Percentiles rank a stretch among this genome's conserved stretches.
Conservation (phyloP, 2,329 filamentous ascomycete genomes). For the Fusarium annulatum region DNA sequence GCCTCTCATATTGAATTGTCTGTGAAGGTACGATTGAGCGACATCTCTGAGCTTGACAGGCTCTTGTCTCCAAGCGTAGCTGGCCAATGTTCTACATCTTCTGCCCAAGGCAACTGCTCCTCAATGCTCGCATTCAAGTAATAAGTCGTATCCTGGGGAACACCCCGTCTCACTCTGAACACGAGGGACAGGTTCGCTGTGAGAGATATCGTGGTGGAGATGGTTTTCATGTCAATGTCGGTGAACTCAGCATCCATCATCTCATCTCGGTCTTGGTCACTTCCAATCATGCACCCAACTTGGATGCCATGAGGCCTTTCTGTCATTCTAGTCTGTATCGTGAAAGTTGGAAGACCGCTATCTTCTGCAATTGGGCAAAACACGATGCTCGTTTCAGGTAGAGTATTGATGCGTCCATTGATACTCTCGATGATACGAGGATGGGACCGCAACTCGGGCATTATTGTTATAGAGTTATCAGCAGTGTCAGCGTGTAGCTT, state of each 20-base stretch:
- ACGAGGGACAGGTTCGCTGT: neutral
- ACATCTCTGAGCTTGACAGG: neutral
- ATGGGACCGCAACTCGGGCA: neutral
- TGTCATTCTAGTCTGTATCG: neutral
- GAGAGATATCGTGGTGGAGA: neutral
- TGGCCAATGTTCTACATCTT: neutral
- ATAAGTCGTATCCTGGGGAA: neutral
- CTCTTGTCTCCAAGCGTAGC: neutral
- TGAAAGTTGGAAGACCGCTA: neutral
- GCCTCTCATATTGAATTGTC: neutral
- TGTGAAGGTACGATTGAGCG: neutral
- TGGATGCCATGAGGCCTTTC: neutral
- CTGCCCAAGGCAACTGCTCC: neutral
- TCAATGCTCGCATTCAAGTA: slow-evolving; percentile 13
- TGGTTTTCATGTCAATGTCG: neutral
- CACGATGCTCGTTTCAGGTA: neutral
- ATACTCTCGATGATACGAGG: neutral
- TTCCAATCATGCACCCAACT: neutral
- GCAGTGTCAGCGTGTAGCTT: neutral
- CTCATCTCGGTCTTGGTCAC: neutral
- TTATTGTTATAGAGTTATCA: neutral
- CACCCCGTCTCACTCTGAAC: neutral
- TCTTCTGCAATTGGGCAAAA: neutral
- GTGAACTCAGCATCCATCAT: neutral
- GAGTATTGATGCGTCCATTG: neutral